Evolutionary conservation across 148 eudicot genomes (phyloP), one percentile per base, ranked within the genome.

Genomic region (Rheum nobile): DNA sequence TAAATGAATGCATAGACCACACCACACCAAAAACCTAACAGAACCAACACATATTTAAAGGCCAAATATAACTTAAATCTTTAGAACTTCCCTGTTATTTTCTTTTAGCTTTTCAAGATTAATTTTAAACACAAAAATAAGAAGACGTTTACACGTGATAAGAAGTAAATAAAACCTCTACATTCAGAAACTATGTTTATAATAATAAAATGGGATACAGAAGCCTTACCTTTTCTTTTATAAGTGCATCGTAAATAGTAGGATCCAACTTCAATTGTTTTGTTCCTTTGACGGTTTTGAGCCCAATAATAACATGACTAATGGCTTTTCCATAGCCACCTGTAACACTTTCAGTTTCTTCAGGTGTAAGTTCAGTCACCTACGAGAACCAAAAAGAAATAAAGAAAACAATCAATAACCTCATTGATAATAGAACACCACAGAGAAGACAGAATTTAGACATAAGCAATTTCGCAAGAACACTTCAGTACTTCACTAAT

Each of bases 331-430:
- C 97, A 75, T 92, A 96, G 73, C 99, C 99, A 77, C 99, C 94
- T 5, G 96, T 90, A 71, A 86, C 87, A 71, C 97, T 96, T 77
- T 96, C 99, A n/a, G 91, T 85, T 83, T 96, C 99, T 84, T 96
- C 97, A 3, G 99, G 99, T 72, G 99, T 91, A 67, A 96, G 92
- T 77, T 92, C 99, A 69, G 99, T 96, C 77, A 96, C 99, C 99
- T 95, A 74, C 7, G 10, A 65, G 11, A 72, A 80, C 59, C 9
- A 72, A 14, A 77, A 71, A 6, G 29, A 74, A 16, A 50, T 5
- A 26, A 14, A 4, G 21, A 4, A 74, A 57, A 57, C 8, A 74
- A 35, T 11, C 47, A 59, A 13, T 47, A 37, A 57, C 19, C 44
- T 44, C 7, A 47, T 28, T 32, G 42, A 8, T 71, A 37, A 32